Base-by-base conservation (phyloP, 2,329 filamentous ascomycete genomes). In the Fusarium illudens region DNA sequence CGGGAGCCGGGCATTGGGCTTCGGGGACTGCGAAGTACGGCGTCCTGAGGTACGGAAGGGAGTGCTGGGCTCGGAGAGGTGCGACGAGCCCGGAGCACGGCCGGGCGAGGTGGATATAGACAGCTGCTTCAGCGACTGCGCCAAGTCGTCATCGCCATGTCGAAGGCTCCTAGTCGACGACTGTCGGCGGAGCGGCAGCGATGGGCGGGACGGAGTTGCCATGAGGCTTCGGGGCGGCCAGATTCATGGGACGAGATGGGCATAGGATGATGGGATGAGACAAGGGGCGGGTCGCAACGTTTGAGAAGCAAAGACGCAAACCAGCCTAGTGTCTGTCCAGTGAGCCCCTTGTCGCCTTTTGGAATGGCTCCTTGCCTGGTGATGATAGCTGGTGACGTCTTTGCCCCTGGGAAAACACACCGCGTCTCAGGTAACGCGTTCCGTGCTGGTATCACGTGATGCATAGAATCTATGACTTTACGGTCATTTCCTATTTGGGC, bases 41-140 rank as follows among this genome's bases (percentile, higher is more conserved):
- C 71, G 79, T 60, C 72, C 77, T 8, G 84, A 80, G 6, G 80
- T 79, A n/a, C 75, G 75, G 29, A 80, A 80, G 9, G 76, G 78
- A 56, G 79, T 74, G 17, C 76, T 72, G 20, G 78, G 79, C 56
- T 79, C 77, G 62, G 81, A 77, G 15, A 81, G 75, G 27, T 74
- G 75, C n/a, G 77, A 71, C 7, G 74, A 70, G 48, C 72, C 70
- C 50, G 74, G 66, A 34, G 67, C 64, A 44, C 59, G 67, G 51
- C 75, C 73, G 48, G 78, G 74, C 30, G 76, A 75, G 65, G 67
- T 71, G 22, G 79, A 77, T 49, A 85, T 74, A 17, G 82, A 81
- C 17, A 86, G 81, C 57, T 82, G 80, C 62, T 79, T 77, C 54
- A 85, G 76, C 25, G 83, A 82, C 56, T 78, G 78, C 33, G 80